phyloP scores from a whole-genome alignment of 257 asterid genomes.

The Plectranthus barbatus region DNA sequence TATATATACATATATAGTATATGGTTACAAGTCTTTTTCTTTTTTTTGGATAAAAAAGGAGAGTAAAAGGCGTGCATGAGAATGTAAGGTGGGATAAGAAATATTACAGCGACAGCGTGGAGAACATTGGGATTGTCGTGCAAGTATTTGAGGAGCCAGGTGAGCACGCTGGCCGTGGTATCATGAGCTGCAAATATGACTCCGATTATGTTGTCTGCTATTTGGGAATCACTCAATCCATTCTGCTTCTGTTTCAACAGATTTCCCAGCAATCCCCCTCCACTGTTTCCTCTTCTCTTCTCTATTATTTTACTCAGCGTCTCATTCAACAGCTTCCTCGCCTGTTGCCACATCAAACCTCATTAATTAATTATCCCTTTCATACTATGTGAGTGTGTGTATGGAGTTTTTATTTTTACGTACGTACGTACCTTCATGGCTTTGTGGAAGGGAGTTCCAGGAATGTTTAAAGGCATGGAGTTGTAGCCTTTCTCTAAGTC shows the following conservation, averaged over 20 bases:
- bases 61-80: too few species aligned
- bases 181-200: conserved; percentile 76
- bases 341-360: conserved; percentile 23
- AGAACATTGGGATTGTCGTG: conserved; percentile 39
- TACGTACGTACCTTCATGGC: conserved; percentile 61
- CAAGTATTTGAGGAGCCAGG: conserved; percentile 66
- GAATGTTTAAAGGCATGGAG: conserved; percentile 59
- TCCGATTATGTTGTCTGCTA: conserved; percentile 62
- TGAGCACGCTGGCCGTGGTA: conserved; percentile 60
- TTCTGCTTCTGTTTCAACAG: conserved; percentile 20
- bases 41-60: too few species aligned
- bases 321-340: conserved; percentile 41
- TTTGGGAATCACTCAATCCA: conserved; percentile 46
- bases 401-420: neutral
- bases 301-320: conserved; percentile 32
- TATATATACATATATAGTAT: too few species aligned
- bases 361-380: too few species aligned
- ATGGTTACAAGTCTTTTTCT: too few species aligned
- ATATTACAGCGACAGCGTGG: conserved; percentile 35
- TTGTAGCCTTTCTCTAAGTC: conserved; percentile 60
- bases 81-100: too few species aligned
- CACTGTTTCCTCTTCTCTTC: conserved; percentile 35
- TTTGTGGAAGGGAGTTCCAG: conserved; percentile 44
- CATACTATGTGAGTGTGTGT: too few species aligned
- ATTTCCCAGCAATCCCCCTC: conserved; percentile 44